Conservation (phyloP, 805 yeast species). For the Priceomyces castillae region DNA sequence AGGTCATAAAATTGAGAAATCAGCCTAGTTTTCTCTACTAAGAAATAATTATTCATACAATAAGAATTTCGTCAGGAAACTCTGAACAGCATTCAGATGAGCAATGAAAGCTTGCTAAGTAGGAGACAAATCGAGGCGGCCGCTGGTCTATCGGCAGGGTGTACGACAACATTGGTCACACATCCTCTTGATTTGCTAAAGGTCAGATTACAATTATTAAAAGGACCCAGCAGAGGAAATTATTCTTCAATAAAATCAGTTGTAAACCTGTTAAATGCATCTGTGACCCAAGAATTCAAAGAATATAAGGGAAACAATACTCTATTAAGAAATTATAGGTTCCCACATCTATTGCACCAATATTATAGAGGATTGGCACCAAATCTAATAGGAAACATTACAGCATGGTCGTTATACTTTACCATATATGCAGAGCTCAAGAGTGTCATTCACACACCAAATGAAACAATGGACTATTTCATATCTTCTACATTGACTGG, state of each 20-base stretch:
- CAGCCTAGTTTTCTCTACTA: too few species aligned
- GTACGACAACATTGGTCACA: slow-evolving; percentile 69
- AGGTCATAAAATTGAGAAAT: too few species aligned
- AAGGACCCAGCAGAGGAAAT: slow-evolving; percentile 11
- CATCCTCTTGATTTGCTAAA: slow-evolving; percentile 91
- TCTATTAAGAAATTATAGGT: slow-evolving; percentile 1
- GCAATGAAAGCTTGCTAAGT: slow-evolving; percentile 8
- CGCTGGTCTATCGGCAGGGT: slow-evolving; percentile 81
- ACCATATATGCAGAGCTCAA: slow-evolving; percentile 68
- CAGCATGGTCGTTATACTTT: slow-evolving; percentile 90
- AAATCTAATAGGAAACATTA: slow-evolving; percentile 77
- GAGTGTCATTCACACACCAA: slow-evolving; percentile 8
- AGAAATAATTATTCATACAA: too few species aligned
- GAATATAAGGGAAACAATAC: not conserved
- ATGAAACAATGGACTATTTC: slow-evolving; percentile 29
- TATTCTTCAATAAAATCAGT: slow-evolving; percentile 20
- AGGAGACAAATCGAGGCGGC: slow-evolving; percentile 49
- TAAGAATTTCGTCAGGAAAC: too few species aligned
- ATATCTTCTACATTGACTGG: slow-evolving; percentile 59
- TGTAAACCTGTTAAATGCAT: slow-evolving; percentile 16
- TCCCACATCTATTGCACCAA: slow-evolving; percentile 22
- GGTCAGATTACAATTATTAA: slow-evolving; percentile 69
- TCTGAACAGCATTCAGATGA: slow-evolving; percentile 2
- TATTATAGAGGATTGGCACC: slow-evolving; percentile 77
- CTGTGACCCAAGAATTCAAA: slow-evolving; percentile 15